Evolutionary conservation across 108 stramenopile genomes (phyloP).

Genomic region (Cafeteria roenbergensis): DNA sequence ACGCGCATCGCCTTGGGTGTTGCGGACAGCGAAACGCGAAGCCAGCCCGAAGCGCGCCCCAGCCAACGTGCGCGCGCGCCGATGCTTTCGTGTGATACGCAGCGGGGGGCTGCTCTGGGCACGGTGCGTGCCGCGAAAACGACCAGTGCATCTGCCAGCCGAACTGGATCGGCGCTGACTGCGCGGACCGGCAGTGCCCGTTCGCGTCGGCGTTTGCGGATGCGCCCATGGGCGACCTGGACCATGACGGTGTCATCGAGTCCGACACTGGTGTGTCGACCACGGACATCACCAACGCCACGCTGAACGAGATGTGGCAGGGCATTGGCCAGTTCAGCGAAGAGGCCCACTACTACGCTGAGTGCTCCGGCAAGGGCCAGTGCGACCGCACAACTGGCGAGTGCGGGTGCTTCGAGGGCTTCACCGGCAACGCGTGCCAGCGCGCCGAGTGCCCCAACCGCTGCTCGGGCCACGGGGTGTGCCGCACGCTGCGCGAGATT

Average conservation of each 20-base stretch:
- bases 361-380: conserved; percentile 36
- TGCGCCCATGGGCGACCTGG: conserved; percentile 10
- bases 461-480: conserved; percentile 49
- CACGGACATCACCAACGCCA: too few species aligned
- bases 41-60: too few species aligned
- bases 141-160: too few species aligned
- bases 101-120: too few species aligned
- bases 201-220: conserved; percentile 9
- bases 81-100: too few species aligned
- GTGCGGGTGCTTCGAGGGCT: conserved; percentile 39
- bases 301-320: conserved; percentile 1
- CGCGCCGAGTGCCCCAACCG: conserved; percentile 38
- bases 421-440: conserved; percentile 41
- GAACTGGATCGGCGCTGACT: conserved; percentile 57
- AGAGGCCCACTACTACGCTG: conserved; percentile 20
- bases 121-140: too few species aligned
- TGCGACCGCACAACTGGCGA: conserved; percentile 31
- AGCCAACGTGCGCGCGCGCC: too few species aligned
- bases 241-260: conserved; percentile 16
- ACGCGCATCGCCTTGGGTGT: too few species aligned
- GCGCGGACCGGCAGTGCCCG: conserved; percentile 60
- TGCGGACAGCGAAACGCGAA: too few species aligned
- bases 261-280: too few species aligned
- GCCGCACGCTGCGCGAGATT: conserved; percentile 53
- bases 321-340: too few species aligned